Evolutionary conservation across 2,329 filamentous ascomycete genomes (phyloP).

Genomic region (Neopestalotiopsis rosae): DNA sequence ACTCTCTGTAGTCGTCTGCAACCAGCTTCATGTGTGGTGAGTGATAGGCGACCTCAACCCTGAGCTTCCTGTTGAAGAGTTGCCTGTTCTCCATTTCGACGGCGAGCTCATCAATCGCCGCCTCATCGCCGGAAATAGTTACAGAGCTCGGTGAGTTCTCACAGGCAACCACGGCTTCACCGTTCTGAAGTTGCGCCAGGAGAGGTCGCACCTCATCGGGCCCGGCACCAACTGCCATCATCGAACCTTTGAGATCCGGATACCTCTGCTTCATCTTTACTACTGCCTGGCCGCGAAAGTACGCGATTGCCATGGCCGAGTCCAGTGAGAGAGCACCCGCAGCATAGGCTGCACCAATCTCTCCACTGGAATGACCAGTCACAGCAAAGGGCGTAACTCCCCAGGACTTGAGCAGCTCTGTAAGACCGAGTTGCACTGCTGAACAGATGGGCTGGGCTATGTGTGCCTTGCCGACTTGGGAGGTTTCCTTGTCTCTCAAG

Average conservation of each 20-base stretch:
- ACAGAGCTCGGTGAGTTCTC: conserved; percentile 31
- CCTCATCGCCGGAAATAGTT: conserved; percentile 28
- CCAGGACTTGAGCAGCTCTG: conserved; percentile 40
- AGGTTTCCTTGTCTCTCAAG: conserved; percentile 22
- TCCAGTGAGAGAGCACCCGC: conserved; percentile 33
- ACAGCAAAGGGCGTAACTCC: conserved; percentile 35
- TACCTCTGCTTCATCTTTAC: conserved; percentile 42
- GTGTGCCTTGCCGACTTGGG: conserved; percentile 30
- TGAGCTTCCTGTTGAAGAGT: conserved; percentile 31
- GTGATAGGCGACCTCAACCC: conserved; percentile 31
- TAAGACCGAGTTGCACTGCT: conserved; percentile 47
- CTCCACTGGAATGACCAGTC: conserved; percentile 32
- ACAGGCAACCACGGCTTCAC: conserved; percentile 32
- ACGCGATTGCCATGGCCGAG: conserved; percentile 30
- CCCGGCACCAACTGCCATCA: conserved; percentile 59
- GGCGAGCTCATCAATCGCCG: conserved; percentile 28
- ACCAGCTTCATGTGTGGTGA: conserved; percentile 31
- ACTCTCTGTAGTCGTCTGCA: conserved; percentile 27
- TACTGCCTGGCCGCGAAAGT: conserved; percentile 46
- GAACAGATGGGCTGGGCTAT: conserved; percentile 43
- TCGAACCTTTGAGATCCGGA: conserved; percentile 48
- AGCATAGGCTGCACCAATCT: conserved; percentile 31
- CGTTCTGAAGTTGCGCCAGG: conserved; percentile 28
- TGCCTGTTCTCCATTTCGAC: conserved; percentile 24
- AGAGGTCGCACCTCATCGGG: conserved; percentile 40